Evolutionary conservation across 2,329 filamentous ascomycete species (phyloP), one percentile per base, ranked within the genome.

Genomic region (Gnomoniopsis sp.): DNA sequence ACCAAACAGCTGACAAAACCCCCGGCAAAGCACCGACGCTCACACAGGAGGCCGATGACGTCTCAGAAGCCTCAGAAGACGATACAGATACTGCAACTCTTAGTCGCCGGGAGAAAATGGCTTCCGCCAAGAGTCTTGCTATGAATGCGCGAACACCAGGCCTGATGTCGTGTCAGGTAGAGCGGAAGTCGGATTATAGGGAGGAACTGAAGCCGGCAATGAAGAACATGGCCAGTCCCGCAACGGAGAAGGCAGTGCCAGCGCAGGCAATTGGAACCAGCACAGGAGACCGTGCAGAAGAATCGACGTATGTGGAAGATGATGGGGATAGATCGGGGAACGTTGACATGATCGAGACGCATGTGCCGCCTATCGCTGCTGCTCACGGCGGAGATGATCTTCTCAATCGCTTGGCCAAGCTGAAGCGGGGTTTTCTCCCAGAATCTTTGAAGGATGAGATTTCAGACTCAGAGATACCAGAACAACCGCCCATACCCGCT

Each of bases 81-180:
- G 59, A 62, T 21, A 44, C 36, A 44, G 53, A 48, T 4, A 46
- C 17, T 22, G 17, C 26, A 14, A 53, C 49, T 30, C 34, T 53
- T 26, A 41, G 23, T 15, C 60, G 57, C 33, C 56, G 59, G 30
- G 51, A 43, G 33, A 59, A 57, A 6, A 26, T 62, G 49, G 60
- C 57, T 21, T 52, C 61, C 23, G 55, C 61, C 10, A 61, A 58
- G 19, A 53, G 58, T 21, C 49, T 61, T 26, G 56, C 61, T 34
- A 58, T 44, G 44, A 67, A 70, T 55, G 48, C 60, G 34, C 63
- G 66, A 50, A 63, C 67, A 30, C 65, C 73, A 38, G 74, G 70
- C 47, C 61, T 81, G 48, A 77, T 82, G 49, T 75, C 76, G 14
- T 71, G 75, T 21, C 81, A 79, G 79, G 65, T 72, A 7, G 70